phyloP scores from a whole-genome alignment of 2,329 filamentous ascomycete species.

The Claviceps paspali region DNA sequence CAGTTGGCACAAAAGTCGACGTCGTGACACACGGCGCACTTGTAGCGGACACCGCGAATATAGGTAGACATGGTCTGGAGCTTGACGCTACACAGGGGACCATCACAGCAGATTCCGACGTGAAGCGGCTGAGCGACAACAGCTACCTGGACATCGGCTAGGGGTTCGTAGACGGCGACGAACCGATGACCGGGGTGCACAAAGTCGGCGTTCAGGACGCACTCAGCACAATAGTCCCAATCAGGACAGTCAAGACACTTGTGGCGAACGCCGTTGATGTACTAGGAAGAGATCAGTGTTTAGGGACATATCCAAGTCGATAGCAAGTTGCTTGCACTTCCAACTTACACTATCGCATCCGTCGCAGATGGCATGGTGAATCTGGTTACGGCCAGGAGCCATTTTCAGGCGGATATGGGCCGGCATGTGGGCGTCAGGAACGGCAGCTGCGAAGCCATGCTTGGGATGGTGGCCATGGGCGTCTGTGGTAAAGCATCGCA shows the following conservation, averaged over 20 bases:
- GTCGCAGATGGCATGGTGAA: conserved; percentile 85
- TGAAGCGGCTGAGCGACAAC: conserved; percentile 36
- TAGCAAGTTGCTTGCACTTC: too few relatives aligned
- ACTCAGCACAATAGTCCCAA: conserved; percentile 84
- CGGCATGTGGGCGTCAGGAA: conserved; percentile 45
- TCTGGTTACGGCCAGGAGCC: conserved; percentile 61
- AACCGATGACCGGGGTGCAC: conserved; percentile 79
- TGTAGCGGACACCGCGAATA: conserved; percentile 82
- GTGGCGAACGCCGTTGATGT: conserved; percentile 77
- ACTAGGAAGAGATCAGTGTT: conserved; percentile 17
- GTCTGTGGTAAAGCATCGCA: conserved; percentile 58
- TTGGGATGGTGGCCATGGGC: conserved; percentile 83
- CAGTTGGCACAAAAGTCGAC: conserved; percentile 90
- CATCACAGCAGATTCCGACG: conserved; percentile 84
- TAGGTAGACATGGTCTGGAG: conserved; percentile 43
- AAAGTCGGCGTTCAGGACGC: conserved; percentile 48
- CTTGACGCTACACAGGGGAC: conserved; percentile 61
- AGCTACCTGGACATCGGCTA: conserved; percentile 19
- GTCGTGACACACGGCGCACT: conserved; percentile 92
- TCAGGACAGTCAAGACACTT: conserved; percentile 96
- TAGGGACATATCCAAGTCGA: too few relatives aligned
- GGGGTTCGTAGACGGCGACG: conserved; percentile 67
- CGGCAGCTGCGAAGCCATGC: conserved; percentile 61
- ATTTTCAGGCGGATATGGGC: conserved; percentile 51
- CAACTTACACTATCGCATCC: conserved; percentile 55